These are phyloP conservation scores for Umbilicaria muhlenbergii DNA, from an alignment of 495 filamentous ascomycete genomes.

Conservation along the genomic window DNA sequence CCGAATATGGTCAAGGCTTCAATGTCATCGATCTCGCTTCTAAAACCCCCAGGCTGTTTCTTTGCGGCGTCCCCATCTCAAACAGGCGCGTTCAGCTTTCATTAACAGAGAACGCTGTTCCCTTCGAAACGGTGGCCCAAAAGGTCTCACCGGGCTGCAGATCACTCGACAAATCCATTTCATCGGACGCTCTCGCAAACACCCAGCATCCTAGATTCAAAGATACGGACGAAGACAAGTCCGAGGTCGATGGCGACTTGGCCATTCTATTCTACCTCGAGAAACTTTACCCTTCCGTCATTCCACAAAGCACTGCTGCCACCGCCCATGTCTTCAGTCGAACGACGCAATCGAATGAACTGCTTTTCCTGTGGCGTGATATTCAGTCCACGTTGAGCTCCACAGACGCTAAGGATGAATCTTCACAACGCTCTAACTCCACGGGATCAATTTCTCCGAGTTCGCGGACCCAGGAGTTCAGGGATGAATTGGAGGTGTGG, in stretches of 20 bases:
- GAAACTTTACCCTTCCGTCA: conserved; percentile 23
- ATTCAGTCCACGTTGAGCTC: conserved; percentile 4
- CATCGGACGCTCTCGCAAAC: conserved; percentile 1
- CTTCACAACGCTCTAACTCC: conserved; percentile 3
- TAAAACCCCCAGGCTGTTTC: conserved; percentile 31
- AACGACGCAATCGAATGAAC: conserved; percentile 22
- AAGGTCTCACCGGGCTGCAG: background rate
- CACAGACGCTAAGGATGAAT: background rate
- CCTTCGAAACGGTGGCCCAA: conserved; percentile 24
- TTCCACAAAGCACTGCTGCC: conserved; percentile 13
- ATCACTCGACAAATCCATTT: too few species aligned
- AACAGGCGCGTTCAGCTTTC: conserved; percentile 42
- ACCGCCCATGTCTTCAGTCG: conserved; percentile 21
- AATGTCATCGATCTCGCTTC: conserved; percentile 67
- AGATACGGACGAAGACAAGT: conserved; percentile 33
- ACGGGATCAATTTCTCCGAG: conserved; percentile 4
- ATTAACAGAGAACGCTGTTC: conserved; percentile 42
- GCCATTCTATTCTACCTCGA: conserved; percentile 41
- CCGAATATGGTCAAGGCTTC: conserved; percentile 64
- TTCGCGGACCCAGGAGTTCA: conserved; percentile 14
- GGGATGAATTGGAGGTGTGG: conserved; percentile 29
- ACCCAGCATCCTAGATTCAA: conserved; percentile 28
- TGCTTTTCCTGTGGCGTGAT: conserved; percentile 23
- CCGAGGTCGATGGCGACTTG: conserved; percentile 28
- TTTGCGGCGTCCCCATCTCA: conserved; percentile 34